These are phyloP conservation scores for Aspergillus japonicus DNA, from an alignment of 2,329 filamentous ascomycete species.

Conservation along the genomic window DNA sequence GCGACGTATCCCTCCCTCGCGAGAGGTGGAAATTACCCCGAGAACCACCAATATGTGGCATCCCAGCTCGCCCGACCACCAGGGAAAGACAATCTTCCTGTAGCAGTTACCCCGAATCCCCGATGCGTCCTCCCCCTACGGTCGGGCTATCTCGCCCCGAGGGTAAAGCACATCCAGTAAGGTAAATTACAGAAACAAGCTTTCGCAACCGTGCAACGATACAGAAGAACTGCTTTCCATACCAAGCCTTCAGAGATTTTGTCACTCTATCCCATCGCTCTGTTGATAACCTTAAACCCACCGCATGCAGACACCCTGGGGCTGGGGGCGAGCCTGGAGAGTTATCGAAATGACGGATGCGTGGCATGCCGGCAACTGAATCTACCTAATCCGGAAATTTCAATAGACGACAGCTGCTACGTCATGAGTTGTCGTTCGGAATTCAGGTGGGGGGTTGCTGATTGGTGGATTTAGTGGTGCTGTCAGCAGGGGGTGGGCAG, in stretches of 20 bases:
- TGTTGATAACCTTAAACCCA: not conserved
- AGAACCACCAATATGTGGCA: not conserved
- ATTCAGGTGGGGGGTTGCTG: not conserved
- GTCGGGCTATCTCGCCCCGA: conserved; percentile 3
- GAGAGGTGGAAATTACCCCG: not conserved
- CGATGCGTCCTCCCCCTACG: not conserved
- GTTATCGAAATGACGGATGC: too few species aligned
- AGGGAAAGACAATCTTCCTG: not conserved
- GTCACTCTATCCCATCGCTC: not conserved
- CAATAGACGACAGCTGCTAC: conserved; percentile 7
- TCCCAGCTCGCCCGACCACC: not conserved
- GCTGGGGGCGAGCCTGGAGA: too few species aligned
- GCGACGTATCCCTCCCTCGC: not conserved
- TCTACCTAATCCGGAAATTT: conserved; percentile 3
- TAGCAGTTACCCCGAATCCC: not conserved
- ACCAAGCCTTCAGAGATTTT: too few species aligned
- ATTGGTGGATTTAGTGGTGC: conserved; percentile 12
- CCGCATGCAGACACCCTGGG: not conserved
- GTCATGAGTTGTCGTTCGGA: conserved; percentile 8
- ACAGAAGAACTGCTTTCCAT: not conserved
- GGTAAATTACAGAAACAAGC: not conserved
- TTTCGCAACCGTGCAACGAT: not conserved
- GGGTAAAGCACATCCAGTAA: not conserved
- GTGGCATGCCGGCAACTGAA: conserved; percentile 5
- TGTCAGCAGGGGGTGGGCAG: not conserved